These are phyloP conservation scores for Chalara sp. DNA, from an alignment of 2,329 filamentous ascomycete species.

Conservation along the genomic window DNA sequence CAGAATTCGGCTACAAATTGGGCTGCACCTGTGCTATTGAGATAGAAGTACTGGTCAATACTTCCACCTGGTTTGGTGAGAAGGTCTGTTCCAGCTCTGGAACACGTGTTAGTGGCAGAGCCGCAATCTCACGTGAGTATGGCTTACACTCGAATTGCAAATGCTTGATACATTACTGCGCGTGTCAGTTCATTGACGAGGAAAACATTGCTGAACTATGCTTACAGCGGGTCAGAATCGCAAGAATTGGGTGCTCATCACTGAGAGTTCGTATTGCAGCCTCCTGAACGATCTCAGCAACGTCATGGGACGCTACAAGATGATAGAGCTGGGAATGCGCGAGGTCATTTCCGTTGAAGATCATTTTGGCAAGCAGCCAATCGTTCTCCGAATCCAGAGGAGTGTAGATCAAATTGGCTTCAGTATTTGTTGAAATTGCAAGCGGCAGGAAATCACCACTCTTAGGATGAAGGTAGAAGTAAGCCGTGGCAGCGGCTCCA, in stretches of 20 bases:
- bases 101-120: no score
- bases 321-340: conserved; percentile 39
- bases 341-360: conserved; percentile 41
- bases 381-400: conserved; percentile 37
- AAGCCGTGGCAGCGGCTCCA: conserved; percentile 36
- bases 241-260: conserved; percentile 37
- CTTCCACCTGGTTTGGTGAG: conserved; percentile 11
- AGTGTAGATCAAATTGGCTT: conserved; percentile 36
- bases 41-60: conserved; percentile 11
- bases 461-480: conserved; percentile 37
- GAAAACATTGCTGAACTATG: background rate
- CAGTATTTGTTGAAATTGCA: background rate
- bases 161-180: conserved; percentile 11
- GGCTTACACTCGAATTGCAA: background rate
- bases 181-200: background rate
- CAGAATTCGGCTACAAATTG: conserved; percentile 9
- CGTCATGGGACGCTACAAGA: conserved; percentile 36
- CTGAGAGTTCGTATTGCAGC: conserved; percentile 40
- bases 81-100: conserved; percentile 3
- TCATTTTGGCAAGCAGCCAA: conserved; percentile 44
- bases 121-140: no score
- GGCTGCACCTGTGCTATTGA: conserved; percentile 4
- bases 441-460: background rate
- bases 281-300: conserved; percentile 36
- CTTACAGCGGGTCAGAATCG: conserved; percentile 31